Conservation (phyloP, 192 early-diverging fungal genomes). For the Funneliformis mosseae region DNA sequence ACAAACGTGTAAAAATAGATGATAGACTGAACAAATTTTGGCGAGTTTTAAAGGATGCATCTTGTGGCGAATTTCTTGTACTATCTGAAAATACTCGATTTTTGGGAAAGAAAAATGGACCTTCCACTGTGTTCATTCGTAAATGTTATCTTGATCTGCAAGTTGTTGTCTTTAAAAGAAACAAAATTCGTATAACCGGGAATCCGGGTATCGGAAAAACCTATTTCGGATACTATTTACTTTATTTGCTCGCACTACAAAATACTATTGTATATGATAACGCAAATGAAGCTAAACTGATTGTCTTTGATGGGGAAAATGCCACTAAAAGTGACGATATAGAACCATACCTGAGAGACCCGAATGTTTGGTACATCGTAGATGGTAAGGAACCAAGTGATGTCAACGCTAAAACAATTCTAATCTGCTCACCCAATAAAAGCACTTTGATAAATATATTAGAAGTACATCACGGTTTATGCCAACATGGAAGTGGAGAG, state of each 20-base stretch:
- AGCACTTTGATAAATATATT: not conserved
- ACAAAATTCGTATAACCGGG: conserved; percentile 5
- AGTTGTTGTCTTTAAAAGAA: not conserved
- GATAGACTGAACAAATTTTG: conserved; percentile 1
- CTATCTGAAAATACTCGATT: not conserved
- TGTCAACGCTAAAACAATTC: conserved; percentile 17
- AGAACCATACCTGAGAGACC: not conserved
- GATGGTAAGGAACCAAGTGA: not conserved
- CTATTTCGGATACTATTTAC: conserved; percentile 14
- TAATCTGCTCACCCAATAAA: conserved; percentile 14
- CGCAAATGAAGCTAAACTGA: not conserved
- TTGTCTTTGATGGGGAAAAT: not conserved
- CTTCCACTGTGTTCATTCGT: conserved; percentile 10
- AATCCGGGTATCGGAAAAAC: conserved; percentile 31
- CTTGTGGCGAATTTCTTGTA: not conserved
- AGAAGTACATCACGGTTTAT: not conserved
- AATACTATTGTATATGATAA: conserved; percentile 16
- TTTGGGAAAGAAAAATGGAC: not conserved
- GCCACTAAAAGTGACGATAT: not conserved
- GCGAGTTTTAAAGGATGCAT: conserved; percentile 7
- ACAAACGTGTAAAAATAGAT: not conserved
- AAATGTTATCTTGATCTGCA: conserved; percentile 4
- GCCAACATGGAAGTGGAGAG: not conserved
- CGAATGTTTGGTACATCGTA: conserved; percentile 17
- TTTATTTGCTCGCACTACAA: conserved; percentile 14